A percentile compares a stretch with the other conserved stretches of the same genome.
These are phyloP conservation scores for Boletellus ananas DNA, from an alignment of 768 basidiomycete species.

Conservation along the genomic window DNA sequence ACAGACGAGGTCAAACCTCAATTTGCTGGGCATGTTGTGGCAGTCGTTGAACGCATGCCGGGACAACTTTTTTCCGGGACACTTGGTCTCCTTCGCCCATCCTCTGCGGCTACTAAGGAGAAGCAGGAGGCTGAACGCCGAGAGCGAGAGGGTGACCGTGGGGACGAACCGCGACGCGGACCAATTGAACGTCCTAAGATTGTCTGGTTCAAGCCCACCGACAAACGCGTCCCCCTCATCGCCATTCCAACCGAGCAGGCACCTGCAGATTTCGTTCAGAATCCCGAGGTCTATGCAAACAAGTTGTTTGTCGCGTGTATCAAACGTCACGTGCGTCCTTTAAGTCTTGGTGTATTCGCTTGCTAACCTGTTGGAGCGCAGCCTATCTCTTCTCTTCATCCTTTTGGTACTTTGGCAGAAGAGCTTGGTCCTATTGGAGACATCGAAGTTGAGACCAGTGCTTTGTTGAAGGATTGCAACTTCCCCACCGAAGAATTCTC, in stretches of 20 bases:
- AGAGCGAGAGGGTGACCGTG: slow-evolving; percentile 92
- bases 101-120: slow-evolving; percentile 96
- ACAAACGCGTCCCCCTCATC: slow-evolving; percentile 97
- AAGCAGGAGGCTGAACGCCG: slow-evolving; percentile 97
- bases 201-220: slow-evolving; percentile 99
- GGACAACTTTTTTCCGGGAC: slow-evolving; percentile 98
- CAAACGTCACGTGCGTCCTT: slow-evolving; percentile 82
- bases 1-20: slow-evolving; percentile 98
- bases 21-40: slow-evolving; percentile 98
- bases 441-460: slow-evolving; percentile 96
- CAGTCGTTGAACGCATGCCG: slow-evolving; percentile 99
- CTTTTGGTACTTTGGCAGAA: slow-evolving; percentile 96
- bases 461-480: slow-evolving; percentile 96
- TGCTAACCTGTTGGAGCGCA: slow-evolving; percentile 31
- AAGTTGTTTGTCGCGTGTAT: slow-evolving; percentile 96
- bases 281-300: slow-evolving; percentile 86
- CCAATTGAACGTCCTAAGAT: slow-evolving; percentile 94
- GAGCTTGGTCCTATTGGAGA: slow-evolving; percentile 99
- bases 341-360: slow-evolving; percentile 6
- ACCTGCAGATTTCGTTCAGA: slow-evolving; percentile 92
- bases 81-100: slow-evolving; percentile 90
- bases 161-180: slow-evolving; percentile 73
- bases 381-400: slow-evolving; percentile 96
- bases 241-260: slow-evolving; percentile 99
- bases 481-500: slow-evolving; percentile 98